Base-by-base conservation (phyloP, 2,329 filamentous ascomycete species). In the Pestalotiopsis sp. region DNA sequence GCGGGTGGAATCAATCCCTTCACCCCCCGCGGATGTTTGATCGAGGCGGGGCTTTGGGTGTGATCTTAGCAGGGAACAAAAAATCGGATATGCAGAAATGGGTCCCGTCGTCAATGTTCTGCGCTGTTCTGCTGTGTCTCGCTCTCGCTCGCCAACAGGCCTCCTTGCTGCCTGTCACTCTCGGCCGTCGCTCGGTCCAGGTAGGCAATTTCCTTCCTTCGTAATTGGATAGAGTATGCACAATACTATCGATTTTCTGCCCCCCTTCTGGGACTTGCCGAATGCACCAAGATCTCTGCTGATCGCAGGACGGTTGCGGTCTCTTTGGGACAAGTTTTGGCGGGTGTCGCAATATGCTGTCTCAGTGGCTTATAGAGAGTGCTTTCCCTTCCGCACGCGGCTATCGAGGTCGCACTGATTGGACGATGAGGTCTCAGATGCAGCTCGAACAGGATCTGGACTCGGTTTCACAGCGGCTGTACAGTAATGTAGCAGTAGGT, bases 41-140 rank as follows among this genome's bases (percentile, higher is more conserved):
- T 45, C 27, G 63, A n/a, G 63, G 49, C 41, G 63, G 63, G 61
- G 61, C 61, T 62, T 61, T 38, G 61, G 61, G 61, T 64, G 38
- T 45, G 39, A 64, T 64, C 59, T 61, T 36, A 61, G 31, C 61
- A 64, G 61, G 61, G 61, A 20, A 61, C 57, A 31, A 31, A 17
- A 49, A 23, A 13, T 20, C 23, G 25, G 25, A 55, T 49, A 27
- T 55, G 63, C 41, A 65, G 36, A 64, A 20, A 23, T 14, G 57
- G 31, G 59, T 27, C 36, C 27, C 36, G 59, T 36, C 31, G 59
- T 61, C n/a, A 52, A 52, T 52, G 45, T 52, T 61, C 27, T 13
- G 9, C 27, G 59, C 31, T 17, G 27, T 61, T 36, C 25, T 61
- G n/a, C n/a, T 61, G 25, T 38, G 6, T 27, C 20, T 27, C 13